These are phyloP conservation scores for Ophiostoma novo-ulmi DNA, from an alignment of 2,329 filamentous ascomycete species.

Conservation along the genomic window DNA sequence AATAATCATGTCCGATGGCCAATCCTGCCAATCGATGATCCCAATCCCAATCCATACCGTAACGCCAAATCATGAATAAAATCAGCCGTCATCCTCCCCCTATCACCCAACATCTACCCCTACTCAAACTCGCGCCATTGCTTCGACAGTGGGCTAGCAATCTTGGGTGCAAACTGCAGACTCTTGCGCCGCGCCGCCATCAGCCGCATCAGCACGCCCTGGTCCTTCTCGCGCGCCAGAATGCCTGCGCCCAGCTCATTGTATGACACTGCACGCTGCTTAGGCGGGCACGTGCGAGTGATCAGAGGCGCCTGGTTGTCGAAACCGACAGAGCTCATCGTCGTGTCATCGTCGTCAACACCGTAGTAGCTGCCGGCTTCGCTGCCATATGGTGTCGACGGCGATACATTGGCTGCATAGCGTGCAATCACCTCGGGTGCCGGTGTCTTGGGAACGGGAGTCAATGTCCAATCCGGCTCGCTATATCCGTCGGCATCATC, in stretches of 20 bases:
- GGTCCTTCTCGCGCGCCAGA: conserved; percentile 49
- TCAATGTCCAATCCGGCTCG: conserved; percentile 40
- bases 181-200: conserved; percentile 72
- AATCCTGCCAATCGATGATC: conserved; percentile 9
- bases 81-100: background rate
- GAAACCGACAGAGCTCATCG: conserved; percentile 28
- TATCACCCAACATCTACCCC: background rate
- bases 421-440: conserved; percentile 50
- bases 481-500: conserved; percentile 32
- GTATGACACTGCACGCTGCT: conserved; percentile 35
- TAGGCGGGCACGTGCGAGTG: conserved; percentile 52
- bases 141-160: conserved; percentile 65
- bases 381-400: conserved; percentile 42
- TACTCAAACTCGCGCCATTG: conserved; percentile 39
- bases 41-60: background rate
- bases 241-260: conserved; percentile 42
- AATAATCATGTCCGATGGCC: background rate
- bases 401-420: conserved; percentile 47
- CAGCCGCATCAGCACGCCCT: conserved; percentile 55
- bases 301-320: conserved; percentile 38
- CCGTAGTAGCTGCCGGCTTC: conserved; percentile 27
- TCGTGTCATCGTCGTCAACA: conserved; percentile 34
- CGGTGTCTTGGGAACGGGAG: conserved; percentile 55
- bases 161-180: conserved; percentile 68
- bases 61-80: conserved; percentile 13